These are phyloP conservation scores for Balamuthia mandrillaris DNA, from an alignment of 208 protist genomes.

Conservation along the genomic window DNA sequence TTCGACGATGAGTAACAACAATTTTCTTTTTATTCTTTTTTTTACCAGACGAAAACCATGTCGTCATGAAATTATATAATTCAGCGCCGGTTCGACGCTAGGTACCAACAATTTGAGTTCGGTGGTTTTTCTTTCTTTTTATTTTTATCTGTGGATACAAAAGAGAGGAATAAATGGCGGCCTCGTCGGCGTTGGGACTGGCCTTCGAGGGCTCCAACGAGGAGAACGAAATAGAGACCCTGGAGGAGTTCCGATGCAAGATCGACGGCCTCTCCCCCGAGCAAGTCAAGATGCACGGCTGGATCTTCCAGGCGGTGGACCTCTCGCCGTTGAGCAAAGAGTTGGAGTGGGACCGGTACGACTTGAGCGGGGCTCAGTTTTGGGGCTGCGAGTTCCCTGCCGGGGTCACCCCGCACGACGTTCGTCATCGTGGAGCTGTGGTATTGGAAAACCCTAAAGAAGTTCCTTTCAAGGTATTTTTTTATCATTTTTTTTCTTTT, in stretches of 20 bases:
- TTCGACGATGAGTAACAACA: too few species aligned
- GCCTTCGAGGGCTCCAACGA: constrained; percentile 26
- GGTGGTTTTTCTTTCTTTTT: too few species aligned
- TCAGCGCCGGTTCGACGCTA: too few species aligned
- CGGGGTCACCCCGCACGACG: background rate
- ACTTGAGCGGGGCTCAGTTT: background rate
- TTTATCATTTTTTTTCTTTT: background rate
- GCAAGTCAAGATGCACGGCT: background rate
- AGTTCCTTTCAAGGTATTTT: background rate
- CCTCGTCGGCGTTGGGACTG: background rate
- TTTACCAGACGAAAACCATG: too few species aligned
- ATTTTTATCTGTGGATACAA: too few species aligned
- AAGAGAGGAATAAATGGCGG: background rate
- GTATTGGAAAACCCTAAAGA: constrained; percentile 2
- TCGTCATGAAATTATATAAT: too few species aligned
- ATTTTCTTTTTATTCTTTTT: too few species aligned
- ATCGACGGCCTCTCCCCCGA: background rate
- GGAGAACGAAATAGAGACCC: constrained; percentile 25
- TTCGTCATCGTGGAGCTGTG: background rate
- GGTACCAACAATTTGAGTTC: too few species aligned
- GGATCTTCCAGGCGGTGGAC: constrained; percentile 22
- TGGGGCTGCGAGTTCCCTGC: background rate
- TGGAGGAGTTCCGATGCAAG: constrained; percentile 5
- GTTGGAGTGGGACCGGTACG: background rate
- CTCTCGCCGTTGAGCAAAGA: background rate